Conservation (phyloP, 108 stramenopile species). For the Chaetoceros muelleri region DNA sequence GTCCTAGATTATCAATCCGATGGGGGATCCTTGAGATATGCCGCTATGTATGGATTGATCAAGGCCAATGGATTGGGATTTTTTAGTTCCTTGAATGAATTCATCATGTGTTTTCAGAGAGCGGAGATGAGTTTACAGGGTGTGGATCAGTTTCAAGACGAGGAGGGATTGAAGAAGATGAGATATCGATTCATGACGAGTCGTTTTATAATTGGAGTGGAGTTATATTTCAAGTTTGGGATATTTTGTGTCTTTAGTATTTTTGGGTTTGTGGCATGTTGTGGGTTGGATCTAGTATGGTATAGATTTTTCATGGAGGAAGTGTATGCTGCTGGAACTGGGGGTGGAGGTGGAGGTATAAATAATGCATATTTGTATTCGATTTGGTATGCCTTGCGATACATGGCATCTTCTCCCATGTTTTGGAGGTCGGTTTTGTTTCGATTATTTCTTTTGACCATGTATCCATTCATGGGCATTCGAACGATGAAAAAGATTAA, state of each 20-base stretch:
- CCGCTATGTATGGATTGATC: conserved; percentile 3
- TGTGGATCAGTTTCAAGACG: background rate
- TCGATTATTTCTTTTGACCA: conserved; percentile 8
- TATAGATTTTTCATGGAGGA: background rate
- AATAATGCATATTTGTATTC: too few relatives aligned
- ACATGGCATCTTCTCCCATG: conserved; percentile 2
- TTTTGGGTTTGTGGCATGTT: conserved; percentile 16
- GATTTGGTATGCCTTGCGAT: too few relatives aligned
- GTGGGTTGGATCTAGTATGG: conserved; percentile 5
- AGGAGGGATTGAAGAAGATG: background rate
- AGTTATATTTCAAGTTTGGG: conserved; percentile 9
- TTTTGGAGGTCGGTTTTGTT: conserved; percentile 9
- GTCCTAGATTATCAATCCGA: background rate
- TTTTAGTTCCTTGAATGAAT: conserved; percentile 15
- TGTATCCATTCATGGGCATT: conserved; percentile 14
- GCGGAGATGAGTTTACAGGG: conserved; percentile 9
- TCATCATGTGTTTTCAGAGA: conserved; percentile 16
- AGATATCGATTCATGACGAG: conserved; percentile 9
- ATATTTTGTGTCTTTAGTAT: conserved; percentile 15
- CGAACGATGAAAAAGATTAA: conserved; percentile 15
- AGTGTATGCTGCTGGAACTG: background rate
- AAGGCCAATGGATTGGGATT: conserved; percentile 10
- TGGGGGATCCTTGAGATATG: background rate
- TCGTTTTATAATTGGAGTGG: conserved; percentile 1
- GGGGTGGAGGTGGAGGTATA: too few relatives aligned